Evolutionary conservation across 148 eudicot genomes (phyloP), one percentile per base, ranked within the genome.

Genomic region (Tetragonia tetragonoides): DNA sequence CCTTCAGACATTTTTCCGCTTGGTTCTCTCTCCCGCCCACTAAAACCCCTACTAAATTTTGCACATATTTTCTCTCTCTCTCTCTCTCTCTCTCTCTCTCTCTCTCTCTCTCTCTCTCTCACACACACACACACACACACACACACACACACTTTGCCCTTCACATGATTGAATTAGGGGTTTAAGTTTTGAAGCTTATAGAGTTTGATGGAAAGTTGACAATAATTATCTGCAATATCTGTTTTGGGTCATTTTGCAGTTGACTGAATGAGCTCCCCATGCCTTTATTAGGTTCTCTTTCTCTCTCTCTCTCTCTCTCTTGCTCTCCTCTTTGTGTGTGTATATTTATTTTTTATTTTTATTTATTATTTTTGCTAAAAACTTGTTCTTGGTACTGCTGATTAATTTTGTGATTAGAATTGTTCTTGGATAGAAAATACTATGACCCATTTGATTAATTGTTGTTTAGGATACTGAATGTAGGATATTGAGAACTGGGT

Each of bases 181-280:
- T 56, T 15, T 40, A 38, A 63, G 70, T 46, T 70, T 5, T 71
- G 38, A 54, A 63, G 37, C 41, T 49, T 49, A 51, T 11, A 38
- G 0, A 44, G 1, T 78, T 70, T 17, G 47, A 73, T 73, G 73
- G 75, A 78, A 75, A 14, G 4, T 65, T 82, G 59, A 44, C 10
- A 23, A 66, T 56, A 64, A 74, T 70, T 11, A 15, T 37, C 49
- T 70, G 37, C 61, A 28, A 28, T 8, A 6, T 49, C 34, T 69
- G 70, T 61, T 84, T 60, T 72, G 41, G 59, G 83, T 77, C 16
- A 23, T 72, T 53, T 67, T 75, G 83, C 82, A 75, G 56, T 41
- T 51, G 89, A 80, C 81, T 91, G 93, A 80, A 89, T 92, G 95
- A 86, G 78, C 89, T 85, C 81, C 88, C 85, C 94, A 93, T 93